Evolutionary conservation across 768 basidiomycete genomes (phyloP).

Genomic region (Ramaria sp.): DNA sequence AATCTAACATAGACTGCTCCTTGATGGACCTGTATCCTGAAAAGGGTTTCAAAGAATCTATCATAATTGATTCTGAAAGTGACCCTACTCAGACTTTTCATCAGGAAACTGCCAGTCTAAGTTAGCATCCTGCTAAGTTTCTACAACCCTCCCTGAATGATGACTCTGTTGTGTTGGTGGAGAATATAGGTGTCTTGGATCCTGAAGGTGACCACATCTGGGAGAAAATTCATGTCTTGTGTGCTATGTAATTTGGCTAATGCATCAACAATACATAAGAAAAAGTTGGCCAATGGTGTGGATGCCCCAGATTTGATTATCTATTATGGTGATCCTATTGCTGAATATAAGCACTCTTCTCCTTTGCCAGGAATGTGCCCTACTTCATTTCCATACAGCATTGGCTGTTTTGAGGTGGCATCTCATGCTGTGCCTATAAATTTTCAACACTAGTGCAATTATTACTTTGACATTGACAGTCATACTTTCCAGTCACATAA

Average conservation of each 20-base stretch:
- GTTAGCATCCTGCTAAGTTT: not conserved
- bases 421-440: no score
- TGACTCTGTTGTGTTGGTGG: slow-evolving; percentile 13
- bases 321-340: not conserved
- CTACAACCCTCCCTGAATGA: no score
- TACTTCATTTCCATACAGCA: not conserved
- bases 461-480: no score
- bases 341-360: not conserved
- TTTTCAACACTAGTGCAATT: no score
- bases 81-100: not conserved
- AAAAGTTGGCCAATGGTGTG: no score
- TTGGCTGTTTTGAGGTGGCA: slow-evolving; percentile 6
- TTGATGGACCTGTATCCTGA: not conserved
- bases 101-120: not conserved
- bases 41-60: not conserved
- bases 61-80: not conserved
- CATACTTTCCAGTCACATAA: no score
- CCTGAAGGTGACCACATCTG: slow-evolving; percentile 17
- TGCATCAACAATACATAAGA: no score
- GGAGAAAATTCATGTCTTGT: slow-evolving; percentile 15
- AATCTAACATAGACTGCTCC: not conserved
- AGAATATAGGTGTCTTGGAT: slow-evolving; percentile 23
- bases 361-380: not conserved
- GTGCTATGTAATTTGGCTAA: slow-evolving; percentile 2
- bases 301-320: not conserved